Conservation (phyloP, 2,329 filamentous ascomycete species). For the Elsinoe batatas region DNA sequence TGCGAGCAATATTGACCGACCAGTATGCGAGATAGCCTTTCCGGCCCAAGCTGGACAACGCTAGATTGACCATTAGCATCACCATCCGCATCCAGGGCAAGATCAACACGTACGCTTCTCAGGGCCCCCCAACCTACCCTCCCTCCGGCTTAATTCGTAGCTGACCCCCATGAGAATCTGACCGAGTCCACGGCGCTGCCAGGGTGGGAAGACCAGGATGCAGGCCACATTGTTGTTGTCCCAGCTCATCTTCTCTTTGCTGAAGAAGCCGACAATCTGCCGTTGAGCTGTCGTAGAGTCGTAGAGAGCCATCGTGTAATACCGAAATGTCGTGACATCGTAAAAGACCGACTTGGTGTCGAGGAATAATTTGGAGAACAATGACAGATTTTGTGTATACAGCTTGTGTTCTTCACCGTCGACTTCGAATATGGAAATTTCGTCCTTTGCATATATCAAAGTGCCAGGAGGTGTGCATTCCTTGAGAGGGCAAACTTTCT, state of each 20-base stretch:
- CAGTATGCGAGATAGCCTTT: constrained; percentile 79
- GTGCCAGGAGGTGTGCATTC: constrained; percentile 50
- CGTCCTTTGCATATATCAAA: constrained; percentile 67
- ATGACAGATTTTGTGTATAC: constrained; percentile 88
- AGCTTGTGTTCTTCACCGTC: constrained; percentile 81
- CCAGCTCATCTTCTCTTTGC: constrained; percentile 98
- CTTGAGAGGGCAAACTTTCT: constrained; percentile 37
- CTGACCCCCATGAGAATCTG: constrained; percentile 84
- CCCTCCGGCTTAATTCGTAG: constrained; percentile 80
- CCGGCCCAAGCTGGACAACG: constrained; percentile 73
- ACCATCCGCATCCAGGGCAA: neutral
- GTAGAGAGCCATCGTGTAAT: constrained; percentile 79
- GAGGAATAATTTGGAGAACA: constrained; percentile 95
- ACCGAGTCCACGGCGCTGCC: constrained; percentile 83
- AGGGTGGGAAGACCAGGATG: constrained; percentile 90
- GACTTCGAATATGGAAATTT: constrained; percentile 83
- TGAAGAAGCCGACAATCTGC: constrained; percentile 90
- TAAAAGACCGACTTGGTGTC: constrained; percentile 99
- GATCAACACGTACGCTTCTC: constrained; percentile 56
- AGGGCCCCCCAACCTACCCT: constrained; percentile 77
- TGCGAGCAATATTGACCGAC: constrained; percentile 73
- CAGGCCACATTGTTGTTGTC: constrained; percentile 97
- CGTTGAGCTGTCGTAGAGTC: constrained; percentile 31
- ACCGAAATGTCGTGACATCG: constrained; percentile 87
- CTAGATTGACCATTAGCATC: constrained; percentile 19